Base-by-base conservation (phyloP, 306 rosid genomes). In the Sesbania bispinosa region DNA sequence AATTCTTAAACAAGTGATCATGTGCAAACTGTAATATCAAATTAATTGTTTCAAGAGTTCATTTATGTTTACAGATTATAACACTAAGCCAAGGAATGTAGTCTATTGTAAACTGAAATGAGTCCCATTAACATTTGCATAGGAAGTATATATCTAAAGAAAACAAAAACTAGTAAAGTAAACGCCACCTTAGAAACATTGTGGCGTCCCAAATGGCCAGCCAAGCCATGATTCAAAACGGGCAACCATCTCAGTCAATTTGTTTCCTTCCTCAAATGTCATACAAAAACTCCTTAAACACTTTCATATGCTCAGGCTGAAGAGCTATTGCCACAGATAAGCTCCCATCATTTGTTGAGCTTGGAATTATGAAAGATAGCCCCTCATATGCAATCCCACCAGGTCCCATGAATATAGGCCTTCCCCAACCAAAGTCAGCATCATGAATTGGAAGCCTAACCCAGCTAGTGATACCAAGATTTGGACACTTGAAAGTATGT, bases 381-480 rank as follows among this genome's bases (percentile, higher is more conserved):
- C 98, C 98, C 70, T 94, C 98, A 2, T 78, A 94, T 0, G 92
- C 84, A 33, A 94, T 87, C 29, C 97, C 98, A 14, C 97, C 98
- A 1, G 97, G 98, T 21, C 98, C 98, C 98, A 94, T 87, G 77
- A 94, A 94, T 14, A 90, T 85, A 4, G 98, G 98, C 26, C 95
- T 85, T 15, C 98, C 97, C 97, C 97, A 94, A 47, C 98, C 98
- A 33, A 94, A 94, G 48, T 94, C 95, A 68, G 98, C 98, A 62
- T 94, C 96, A 29, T 94, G 88, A 18, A 94, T 87, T 0, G 98
- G 98, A 66, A 94, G 87, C 75, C 97, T 85, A 7, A 74, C 82
- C 98, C 98, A 94, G 30, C 96, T 90, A n/a, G 96, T 90, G 62
- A 94, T 94, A 7, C 96, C 97, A 6, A 94, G 96, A 67, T 94